Conservation (phyloP, 2,329 filamentous ascomycete species). For the Penicillium sp. region DNA sequence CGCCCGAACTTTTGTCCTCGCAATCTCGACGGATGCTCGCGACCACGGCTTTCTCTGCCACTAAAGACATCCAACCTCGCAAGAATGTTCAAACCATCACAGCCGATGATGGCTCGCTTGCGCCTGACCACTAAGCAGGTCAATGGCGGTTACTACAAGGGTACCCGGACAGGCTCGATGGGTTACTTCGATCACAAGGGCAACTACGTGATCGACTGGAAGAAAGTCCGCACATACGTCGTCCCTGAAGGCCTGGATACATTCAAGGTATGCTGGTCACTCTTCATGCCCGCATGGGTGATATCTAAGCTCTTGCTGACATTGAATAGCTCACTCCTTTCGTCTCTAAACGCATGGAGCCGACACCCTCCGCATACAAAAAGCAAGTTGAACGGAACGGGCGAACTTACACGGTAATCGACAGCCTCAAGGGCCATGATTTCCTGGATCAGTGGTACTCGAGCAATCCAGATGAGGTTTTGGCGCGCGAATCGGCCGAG, state of each 20-base stretch:
- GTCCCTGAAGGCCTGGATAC: constrained; percentile 68
- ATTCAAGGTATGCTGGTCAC: constrained; percentile 63
- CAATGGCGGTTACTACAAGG: constrained; percentile 96
- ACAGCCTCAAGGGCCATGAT: constrained; percentile 37
- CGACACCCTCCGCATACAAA: constrained; percentile 24
- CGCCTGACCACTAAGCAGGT: constrained; percentile 94
- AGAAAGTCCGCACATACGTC: constrained; percentile 87
- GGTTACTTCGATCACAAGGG: constrained; percentile 69
- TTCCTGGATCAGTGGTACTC: constrained; percentile 44
- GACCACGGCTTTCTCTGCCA: constrained; percentile 10
- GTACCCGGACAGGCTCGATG: constrained; percentile 84
- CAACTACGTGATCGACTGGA: constrained; percentile 75
- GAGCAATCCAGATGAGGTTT: constrained; percentile 37
- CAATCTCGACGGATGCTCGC: constrained; percentile 18
- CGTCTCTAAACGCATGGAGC: constrained; percentile 44
- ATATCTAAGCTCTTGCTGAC: neutral
- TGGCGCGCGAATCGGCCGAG: constrained; percentile 19
- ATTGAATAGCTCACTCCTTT: constrained; percentile 46
- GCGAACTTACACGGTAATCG: constrained; percentile 26
- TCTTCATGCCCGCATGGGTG: neutral
- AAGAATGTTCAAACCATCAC: constrained; percentile 47
- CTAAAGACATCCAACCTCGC: constrained; percentile 2
- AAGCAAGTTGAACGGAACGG: constrained; percentile 34
- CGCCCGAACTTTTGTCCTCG: constrained; percentile 26
- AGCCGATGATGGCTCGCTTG: constrained; percentile 64